Conservation (phyloP, 306 rosid genomes). For the Fragaria iinumae region DNA sequence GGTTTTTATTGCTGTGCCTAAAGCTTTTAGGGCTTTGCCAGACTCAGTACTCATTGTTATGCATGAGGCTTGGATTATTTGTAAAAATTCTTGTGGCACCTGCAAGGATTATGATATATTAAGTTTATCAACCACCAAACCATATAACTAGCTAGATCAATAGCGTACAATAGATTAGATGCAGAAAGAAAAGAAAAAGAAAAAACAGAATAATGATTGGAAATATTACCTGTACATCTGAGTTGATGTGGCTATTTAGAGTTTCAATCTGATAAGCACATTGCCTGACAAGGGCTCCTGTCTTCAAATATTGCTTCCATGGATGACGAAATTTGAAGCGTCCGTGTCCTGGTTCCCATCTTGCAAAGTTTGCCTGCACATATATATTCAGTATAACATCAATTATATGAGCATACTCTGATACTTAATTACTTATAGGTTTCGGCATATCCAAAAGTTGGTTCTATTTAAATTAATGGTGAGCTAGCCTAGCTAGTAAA, state of each 20-base stretch:
- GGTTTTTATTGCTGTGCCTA: constrained; percentile 52
- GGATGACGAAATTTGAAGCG: constrained; percentile 69
- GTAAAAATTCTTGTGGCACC: constrained; percentile 47
- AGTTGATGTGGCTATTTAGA: constrained; percentile 43
- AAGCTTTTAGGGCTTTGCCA: constrained; percentile 53
- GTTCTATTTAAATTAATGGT: background rate
- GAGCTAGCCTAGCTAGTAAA: background rate
- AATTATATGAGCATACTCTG: constrained; percentile 10
- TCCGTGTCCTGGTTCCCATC: constrained; percentile 97
- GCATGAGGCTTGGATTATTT: constrained; percentile 55
- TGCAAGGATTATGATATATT: constrained; percentile 14
- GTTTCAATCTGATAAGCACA: constrained; percentile 84
- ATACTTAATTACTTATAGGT: background rate
- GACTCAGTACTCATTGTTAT: constrained; percentile 57
- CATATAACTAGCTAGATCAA: background rate
- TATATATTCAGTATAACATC: background rate
- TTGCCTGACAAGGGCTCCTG: constrained; percentile 63
- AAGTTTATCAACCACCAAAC: background rate
- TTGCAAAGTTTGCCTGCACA: constrained; percentile 74
- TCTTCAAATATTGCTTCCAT: constrained; percentile 82
- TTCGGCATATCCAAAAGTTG: background rate
- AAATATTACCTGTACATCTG: constrained; percentile 52
- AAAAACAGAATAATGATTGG: background rate
- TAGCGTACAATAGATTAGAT: background rate
- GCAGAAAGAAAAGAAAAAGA: background rate